A percentile compares a stretch with the other conserved stretches of the same genome.
Evolutionary conservation across 2,329 filamentous ascomycete species (phyloP).

Genomic region (Penicillium sp.): DNA sequence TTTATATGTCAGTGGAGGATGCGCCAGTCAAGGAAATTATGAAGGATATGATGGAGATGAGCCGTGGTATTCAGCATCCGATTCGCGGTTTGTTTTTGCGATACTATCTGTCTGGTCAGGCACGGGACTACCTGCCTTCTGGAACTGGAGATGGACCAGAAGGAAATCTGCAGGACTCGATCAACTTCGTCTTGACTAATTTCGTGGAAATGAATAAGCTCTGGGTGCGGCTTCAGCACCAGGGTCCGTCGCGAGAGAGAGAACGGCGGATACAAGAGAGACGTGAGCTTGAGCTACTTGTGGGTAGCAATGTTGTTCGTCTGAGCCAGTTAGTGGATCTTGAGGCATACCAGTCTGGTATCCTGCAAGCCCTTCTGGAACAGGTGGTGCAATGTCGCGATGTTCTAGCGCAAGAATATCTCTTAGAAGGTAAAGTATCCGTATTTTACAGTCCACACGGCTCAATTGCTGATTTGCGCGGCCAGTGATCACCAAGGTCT

Average conservation of each 20-base stretch:
- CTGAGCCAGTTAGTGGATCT: slow-evolving; percentile 94
- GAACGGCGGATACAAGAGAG: slow-evolving; percentile 92
- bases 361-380: slow-evolving; percentile 84
- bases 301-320: slow-evolving; percentile 93
- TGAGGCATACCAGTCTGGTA: slow-evolving; percentile 87
- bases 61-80: slow-evolving; percentile 92
- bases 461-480: slow-evolving; percentile 25
- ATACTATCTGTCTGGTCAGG: slow-evolving; percentile 95
- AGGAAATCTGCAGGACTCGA: slow-evolving; percentile 93
- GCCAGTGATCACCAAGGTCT: slow-evolving; percentile 92
- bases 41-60: slow-evolving; percentile 99
- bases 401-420: slow-evolving; percentile 94
- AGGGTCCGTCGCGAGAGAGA: slow-evolving; percentile 91
- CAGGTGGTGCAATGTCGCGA: slow-evolving; percentile 98
- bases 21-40: slow-evolving; percentile 99
- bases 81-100: slow-evolving; percentile 91
- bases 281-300: slow-evolving; percentile 90
- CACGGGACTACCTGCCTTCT: slow-evolving; percentile 80
- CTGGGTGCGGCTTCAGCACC: slow-evolving; percentile 96
- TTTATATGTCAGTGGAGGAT: slow-evolving; percentile 98
- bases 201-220: slow-evolving; percentile 99
- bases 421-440: slow-evolving; percentile 66
- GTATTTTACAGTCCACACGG: background rate
- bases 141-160: slow-evolving; percentile 86
- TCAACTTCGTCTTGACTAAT: slow-evolving; percentile 96